A percentile compares a stretch with the other conserved stretches of the same genome.
phyloP scores from a whole-genome alignment of 164 flowering plant species.

The Vitis rotundifolia region DNA sequence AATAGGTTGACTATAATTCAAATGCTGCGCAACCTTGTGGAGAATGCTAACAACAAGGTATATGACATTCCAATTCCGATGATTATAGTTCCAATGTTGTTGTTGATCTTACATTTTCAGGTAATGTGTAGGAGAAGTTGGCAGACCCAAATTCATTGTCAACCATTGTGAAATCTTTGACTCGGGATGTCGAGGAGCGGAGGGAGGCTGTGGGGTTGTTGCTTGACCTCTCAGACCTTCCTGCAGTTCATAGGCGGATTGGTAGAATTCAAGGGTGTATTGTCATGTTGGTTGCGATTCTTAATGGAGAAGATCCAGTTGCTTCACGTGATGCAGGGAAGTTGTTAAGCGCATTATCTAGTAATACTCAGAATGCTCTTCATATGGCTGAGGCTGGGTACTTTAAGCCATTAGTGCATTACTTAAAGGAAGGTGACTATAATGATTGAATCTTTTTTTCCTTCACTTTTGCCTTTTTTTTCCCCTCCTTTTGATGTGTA shows the following conservation, averaged over 20 bases:
- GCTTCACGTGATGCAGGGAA: slow-evolving; percentile 62
- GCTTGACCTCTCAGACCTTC: slow-evolving; percentile 47
- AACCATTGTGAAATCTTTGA: slow-evolving; percentile 62
- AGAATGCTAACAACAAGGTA: slow-evolving; percentile 53
- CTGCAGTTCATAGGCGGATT: slow-evolving; percentile 47
- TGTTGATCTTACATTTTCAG: slow-evolving; percentile 3
- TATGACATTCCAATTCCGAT: background rate
- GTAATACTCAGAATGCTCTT: slow-evolving; percentile 78
- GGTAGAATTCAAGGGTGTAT: slow-evolving; percentile 88
- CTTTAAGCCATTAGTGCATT: slow-evolving; percentile 73
- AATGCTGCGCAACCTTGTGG: slow-evolving; percentile 45
- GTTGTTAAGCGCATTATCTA: slow-evolving; percentile 59
- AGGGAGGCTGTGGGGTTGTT: slow-evolving; percentile 82
- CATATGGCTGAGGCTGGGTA: slow-evolving; percentile 96
- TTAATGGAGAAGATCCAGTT: slow-evolving; percentile 61
- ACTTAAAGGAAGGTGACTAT: slow-evolving; percentile 59
- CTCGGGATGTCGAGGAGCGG: slow-evolving; percentile 61
- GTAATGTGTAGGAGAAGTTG: slow-evolving; percentile 76
- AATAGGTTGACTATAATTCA: slow-evolving; percentile 42
- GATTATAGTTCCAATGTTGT: background rate
- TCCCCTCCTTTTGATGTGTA: too few species aligned
- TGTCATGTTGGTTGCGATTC: slow-evolving; percentile 74
- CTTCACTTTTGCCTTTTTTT: too few species aligned
- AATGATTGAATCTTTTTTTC: too few species aligned
- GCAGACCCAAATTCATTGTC: slow-evolving; percentile 47